Percentiles rank a stretch among this genome's conserved stretches.
Evolutionary conservation across 495 filamentous ascomycete species (phyloP).

Genomic region (Lepidopterella palustris): DNA sequence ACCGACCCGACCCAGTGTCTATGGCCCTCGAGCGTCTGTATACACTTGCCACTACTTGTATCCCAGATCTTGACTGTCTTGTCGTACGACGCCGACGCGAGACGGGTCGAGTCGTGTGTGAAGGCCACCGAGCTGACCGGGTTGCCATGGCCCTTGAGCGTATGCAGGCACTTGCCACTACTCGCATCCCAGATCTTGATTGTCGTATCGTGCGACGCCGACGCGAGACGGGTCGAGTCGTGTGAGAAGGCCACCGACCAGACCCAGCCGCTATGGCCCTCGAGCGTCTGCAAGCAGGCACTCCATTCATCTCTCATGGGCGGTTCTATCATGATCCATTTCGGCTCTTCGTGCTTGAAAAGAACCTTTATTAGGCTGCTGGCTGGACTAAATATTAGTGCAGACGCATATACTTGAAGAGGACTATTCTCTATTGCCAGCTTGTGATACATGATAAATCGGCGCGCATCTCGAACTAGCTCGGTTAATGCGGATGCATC

Average conservation of each 20-base stretch:
- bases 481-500: conserved; percentile 7
- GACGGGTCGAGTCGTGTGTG: neutral
- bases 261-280: neutral
- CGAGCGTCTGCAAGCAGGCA: neutral
- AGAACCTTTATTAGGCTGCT: conserved; percentile 8
- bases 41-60: neutral
- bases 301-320: conserved; percentile 12
- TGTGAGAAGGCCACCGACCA: no score
- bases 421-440: conserved; percentile 17
- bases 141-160: neutral
- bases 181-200: conserved; percentile 2
- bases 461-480: conserved; percentile 29
- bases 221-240: neutral
- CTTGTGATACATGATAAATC: conserved; percentile 34
- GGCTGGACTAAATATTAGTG: neutral
- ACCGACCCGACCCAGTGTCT: no score
- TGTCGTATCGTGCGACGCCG: neutral
- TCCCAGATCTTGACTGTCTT: neutral
- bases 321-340: conserved; percentile 18
- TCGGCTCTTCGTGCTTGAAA: conserved; percentile 19
- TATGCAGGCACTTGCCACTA: neutral
- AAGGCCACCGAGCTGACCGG: no score
- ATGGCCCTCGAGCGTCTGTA: neutral
- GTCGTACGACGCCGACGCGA: neutral
- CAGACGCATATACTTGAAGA: neutral